These are phyloP conservation scores for Coniophora puteana DNA, from an alignment of 1,284 basidiomycete species.

Conservation along the genomic window DNA sequence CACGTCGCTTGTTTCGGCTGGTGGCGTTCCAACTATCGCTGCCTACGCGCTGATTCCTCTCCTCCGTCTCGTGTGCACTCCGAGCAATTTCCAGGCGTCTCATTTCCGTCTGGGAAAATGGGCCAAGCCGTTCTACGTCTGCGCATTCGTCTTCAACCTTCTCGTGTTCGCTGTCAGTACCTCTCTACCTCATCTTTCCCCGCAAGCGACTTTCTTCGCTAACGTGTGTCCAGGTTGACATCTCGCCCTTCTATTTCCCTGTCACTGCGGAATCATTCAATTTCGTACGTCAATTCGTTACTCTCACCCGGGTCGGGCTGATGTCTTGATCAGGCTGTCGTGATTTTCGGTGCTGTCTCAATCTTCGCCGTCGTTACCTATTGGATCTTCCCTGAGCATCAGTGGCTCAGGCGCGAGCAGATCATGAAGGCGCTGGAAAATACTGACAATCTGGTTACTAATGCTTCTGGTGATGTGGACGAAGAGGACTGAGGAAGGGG, in stretches of 20 bases:
- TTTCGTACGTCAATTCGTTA: conserved; percentile 50
- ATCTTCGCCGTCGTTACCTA: conserved; percentile 73
- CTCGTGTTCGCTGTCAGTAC: conserved; percentile 65
- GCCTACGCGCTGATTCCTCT: conserved; percentile 78
- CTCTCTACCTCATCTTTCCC: not conserved
- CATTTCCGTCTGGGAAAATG: conserved; percentile 68
- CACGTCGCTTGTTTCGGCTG: conserved; percentile 80
- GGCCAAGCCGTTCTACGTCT: conserved; percentile 63
- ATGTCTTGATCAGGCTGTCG: conserved; percentile 47
- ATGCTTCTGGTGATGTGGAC: no score
- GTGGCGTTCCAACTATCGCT: conserved; percentile 77
- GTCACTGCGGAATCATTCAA: conserved; percentile 72
- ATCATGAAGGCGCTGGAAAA: conserved; percentile 44
- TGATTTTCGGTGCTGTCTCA: conserved; percentile 76
- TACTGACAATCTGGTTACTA: conserved; percentile 30
- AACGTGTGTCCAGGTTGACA: conserved; percentile 48
- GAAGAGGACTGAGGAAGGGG: conserved; percentile 4
- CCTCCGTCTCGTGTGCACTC: conserved; percentile 70
- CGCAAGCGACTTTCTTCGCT: conserved; percentile 5
- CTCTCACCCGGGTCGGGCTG: conserved; percentile 10
- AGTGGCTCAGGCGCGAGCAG: conserved; percentile 69
- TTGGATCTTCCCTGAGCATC: conserved; percentile 72
- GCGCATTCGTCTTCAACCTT: conserved; percentile 66
- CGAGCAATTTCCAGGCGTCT: conserved; percentile 66
- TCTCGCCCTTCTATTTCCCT: conserved; percentile 83